phyloP scores from a whole-genome alignment of 2,329 filamentous ascomycete genomes.

The Davidsoniella virescens region DNA sequence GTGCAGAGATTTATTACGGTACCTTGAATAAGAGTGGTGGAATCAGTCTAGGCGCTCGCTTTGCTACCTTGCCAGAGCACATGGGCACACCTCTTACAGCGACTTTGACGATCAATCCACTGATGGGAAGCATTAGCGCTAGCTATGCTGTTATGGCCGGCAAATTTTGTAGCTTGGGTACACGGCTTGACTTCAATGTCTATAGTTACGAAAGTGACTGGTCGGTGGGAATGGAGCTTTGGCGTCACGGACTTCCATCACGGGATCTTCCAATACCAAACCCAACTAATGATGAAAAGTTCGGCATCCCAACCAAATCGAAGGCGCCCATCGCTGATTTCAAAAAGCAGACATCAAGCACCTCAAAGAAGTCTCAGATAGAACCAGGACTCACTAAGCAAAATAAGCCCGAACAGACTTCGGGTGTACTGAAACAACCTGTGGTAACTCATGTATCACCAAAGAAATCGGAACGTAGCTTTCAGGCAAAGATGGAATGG shows the following conservation, averaged over 20 bases:
- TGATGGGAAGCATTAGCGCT: conserved; percentile 85
- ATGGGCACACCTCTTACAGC: conserved; percentile 83
- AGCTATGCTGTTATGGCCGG: conserved; percentile 86
- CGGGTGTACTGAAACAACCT: background rate
- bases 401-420: background rate
- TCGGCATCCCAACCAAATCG: conserved; percentile 1
- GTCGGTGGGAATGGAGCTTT: conserved; percentile 81
- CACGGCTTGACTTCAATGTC: conserved; percentile 89
- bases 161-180: conserved; percentile 67
- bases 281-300: conserved; percentile 6
- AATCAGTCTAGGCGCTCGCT: conserved; percentile 73
- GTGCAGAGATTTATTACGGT: conserved; percentile 90
- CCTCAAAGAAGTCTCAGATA: too few species aligned
- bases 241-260: conserved; percentile 45
- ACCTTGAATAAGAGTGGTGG: conserved; percentile 87
- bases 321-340: background rate
- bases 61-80: conserved; percentile 68
- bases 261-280: conserved; percentile 21
- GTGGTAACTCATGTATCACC: background rate
- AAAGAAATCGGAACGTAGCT: conserved; percentile 22
- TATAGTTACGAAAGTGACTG: conserved; percentile 96
- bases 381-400: background rate
- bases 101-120: conserved; percentile 78
- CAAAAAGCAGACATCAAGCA: background rate
- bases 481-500: conserved; percentile 38